These are phyloP conservation scores for Eudorina sp. DNA, from an alignment of 139 green algal species.

Conservation along the genomic window DNA sequence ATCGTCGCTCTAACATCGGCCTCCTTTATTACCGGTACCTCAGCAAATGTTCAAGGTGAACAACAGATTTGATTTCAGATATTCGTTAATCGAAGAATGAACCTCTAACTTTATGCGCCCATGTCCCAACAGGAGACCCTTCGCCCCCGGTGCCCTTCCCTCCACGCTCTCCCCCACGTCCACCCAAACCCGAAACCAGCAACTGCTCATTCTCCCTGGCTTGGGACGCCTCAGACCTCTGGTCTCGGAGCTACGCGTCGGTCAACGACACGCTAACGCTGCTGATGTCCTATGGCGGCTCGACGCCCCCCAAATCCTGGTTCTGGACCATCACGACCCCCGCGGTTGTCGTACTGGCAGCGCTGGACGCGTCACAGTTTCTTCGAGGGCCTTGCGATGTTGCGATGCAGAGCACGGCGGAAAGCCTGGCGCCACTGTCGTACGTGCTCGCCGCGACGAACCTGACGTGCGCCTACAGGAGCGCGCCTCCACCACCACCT, in stretches of 20 bases:
- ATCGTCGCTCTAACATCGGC: too few relatives aligned
- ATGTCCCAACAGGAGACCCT: too few relatives aligned
- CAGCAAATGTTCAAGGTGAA: too few relatives aligned
- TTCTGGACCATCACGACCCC: neutral
- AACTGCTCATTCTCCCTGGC: constrained; percentile 24
- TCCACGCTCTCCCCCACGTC: constrained; percentile 1
- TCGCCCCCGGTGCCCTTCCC: constrained; percentile 18
- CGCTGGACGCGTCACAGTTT: neutral
- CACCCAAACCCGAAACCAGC: neutral
- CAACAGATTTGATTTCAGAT: too few relatives aligned
- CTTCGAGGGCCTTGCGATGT: neutral
- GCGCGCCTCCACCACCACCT: neutral
- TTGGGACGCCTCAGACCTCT: neutral
- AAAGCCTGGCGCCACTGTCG: constrained; percentile 11
- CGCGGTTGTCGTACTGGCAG: neutral
- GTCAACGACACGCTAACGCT: constrained; percentile 16
- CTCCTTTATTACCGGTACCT: too few relatives aligned
- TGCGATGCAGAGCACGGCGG: neutral
- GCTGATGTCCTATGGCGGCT: neutral
- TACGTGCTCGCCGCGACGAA: neutral
- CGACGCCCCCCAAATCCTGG: neutral
- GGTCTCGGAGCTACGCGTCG: neutral
- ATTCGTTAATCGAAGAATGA: too few relatives aligned
- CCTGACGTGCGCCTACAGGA: neutral
- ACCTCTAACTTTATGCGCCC: too few relatives aligned